Evolutionary conservation across 257 asterid genomes (phyloP).

Genomic region (Nicotiana noctiflora): DNA sequence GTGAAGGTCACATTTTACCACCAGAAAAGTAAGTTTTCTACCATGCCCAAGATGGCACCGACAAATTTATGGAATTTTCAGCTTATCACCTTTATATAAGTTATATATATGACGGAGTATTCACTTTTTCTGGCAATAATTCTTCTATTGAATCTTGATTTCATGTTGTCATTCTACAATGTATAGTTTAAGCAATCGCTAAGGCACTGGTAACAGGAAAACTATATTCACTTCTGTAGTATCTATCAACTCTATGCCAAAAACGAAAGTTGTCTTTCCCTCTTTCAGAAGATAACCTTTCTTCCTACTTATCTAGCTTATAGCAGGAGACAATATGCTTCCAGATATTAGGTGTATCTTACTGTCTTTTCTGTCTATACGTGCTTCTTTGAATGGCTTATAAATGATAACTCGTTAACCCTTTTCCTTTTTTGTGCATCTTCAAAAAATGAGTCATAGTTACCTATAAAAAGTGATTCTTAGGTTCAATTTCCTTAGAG

Average conservation of each 20-base stretch:
- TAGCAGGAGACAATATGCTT: neutral
- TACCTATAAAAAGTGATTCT: no score
- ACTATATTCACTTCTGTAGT: neutral
- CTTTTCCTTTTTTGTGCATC: neutral
- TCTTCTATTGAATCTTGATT: neutral
- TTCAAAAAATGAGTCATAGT: neutral
- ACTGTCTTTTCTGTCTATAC: neutral
- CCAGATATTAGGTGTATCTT: neutral
- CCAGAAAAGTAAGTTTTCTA: slow-evolving; percentile 42
- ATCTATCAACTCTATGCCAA: neutral
- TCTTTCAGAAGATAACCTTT: neutral
- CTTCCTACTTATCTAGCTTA: neutral
- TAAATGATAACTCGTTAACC: neutral
- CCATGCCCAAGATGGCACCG: slow-evolving; percentile 4
- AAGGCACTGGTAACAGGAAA: neutral
- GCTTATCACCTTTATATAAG: neutral
- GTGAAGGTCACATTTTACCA: slow-evolving; percentile 53
- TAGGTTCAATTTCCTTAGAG: neutral
- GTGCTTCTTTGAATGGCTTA: neutral
- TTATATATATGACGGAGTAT: neutral
- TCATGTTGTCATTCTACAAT: neutral
- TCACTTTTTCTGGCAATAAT: neutral
- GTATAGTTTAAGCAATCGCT: neutral
- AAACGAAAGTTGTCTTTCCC: neutral
- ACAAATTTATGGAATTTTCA: neutral